These are phyloP conservation scores for Poterioochromonas sp. DNA, from an alignment of 352 stramenopile species.

Conservation along the genomic window DNA sequence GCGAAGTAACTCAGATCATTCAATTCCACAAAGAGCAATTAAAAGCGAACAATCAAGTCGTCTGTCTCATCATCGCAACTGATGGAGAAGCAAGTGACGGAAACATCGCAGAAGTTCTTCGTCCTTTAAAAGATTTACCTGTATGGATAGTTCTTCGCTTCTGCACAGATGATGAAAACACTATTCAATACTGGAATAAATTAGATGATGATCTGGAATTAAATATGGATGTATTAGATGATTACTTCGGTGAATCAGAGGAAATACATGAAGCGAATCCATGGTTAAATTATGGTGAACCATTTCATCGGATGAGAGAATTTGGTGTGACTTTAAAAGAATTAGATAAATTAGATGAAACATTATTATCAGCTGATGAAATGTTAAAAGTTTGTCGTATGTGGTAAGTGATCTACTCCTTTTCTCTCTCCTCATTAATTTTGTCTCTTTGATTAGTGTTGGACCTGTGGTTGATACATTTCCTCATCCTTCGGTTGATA, in stretches of 20 bases:
- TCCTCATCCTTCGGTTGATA: neutral
- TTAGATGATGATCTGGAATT: conserved; percentile 56
- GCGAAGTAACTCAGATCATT: neutral
- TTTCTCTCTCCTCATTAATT: neutral
- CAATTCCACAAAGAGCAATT: neutral
- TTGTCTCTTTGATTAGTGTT: neutral
- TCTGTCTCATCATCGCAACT: conserved; percentile 28
- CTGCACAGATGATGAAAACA: conserved; percentile 59
- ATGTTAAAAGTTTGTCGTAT: neutral
- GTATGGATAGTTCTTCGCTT: conserved; percentile 57
- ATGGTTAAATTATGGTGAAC: conserved; percentile 56
- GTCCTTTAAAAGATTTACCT: conserved; percentile 40
- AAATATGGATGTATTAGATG: conserved; percentile 60
- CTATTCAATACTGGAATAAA: conserved; percentile 58
- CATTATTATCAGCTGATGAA: neutral
- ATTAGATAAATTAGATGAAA: conserved; percentile 59
- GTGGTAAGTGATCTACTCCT: neutral
- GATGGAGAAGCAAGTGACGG: conserved; percentile 36
- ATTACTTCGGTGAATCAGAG: conserved; percentile 51
- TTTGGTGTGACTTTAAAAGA: conserved; percentile 52
- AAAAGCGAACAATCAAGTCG: neutral
- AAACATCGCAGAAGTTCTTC: conserved; percentile 4
- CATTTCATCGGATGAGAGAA: conserved; percentile 55
- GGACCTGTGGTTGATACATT: neutral
- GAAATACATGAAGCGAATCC: conserved; percentile 53